Evolutionary conservation across 441 rosid species (phyloP), one percentile per base, ranked within the genome.

Genomic region (Syzygium malaccense): DNA sequence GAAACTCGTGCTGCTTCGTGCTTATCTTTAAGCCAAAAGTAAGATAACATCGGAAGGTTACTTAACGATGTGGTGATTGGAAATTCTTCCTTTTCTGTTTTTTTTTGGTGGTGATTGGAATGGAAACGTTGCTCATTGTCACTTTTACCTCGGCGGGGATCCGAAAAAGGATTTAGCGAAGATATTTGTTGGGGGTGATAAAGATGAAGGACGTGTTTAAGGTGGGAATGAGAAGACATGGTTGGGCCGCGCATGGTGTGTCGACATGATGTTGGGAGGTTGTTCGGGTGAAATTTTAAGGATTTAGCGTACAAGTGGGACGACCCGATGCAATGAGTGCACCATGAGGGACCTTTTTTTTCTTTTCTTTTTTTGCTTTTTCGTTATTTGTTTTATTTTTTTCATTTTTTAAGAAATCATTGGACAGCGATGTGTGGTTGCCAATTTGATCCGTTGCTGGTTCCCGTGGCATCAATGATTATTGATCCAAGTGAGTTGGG

Each of bases 281-380:
- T 32, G 78, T 45, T 32, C 45, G 78, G 58, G 41, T 25, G 37
- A 25, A 32, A 66, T 66, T 66, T 32, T 18, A 32, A 66, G 45
- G 25, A 17, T 8, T 18, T 1, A 13, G 14, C 45, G 14, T 3
- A 9, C 78, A 66, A 0, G 0, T 18, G 14, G 25, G 78, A 32
- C 9, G 45, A 66, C 79, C 14, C 26, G 14, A 33, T 68, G 48
- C 48, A 33, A 33, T 19, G 79, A 33, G 79, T 9, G 48, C 79
- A 19, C 26, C 0, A 19, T 2, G 45, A 0, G 45, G 45, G 2
- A 8, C 23, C 8, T 17, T 15, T 30, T 30, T 66, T 32, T 0
- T 66, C 1, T 8, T 18, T 8, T n/a, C 1, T 15, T 7, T 1
- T 64, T 30, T 30, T 7, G 19, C 4, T 3, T n/a, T n/a, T n/a